Evolutionary conservation across 2,329 filamentous ascomycete species (phyloP).

Genomic region (Arthroderma sp.): DNA sequence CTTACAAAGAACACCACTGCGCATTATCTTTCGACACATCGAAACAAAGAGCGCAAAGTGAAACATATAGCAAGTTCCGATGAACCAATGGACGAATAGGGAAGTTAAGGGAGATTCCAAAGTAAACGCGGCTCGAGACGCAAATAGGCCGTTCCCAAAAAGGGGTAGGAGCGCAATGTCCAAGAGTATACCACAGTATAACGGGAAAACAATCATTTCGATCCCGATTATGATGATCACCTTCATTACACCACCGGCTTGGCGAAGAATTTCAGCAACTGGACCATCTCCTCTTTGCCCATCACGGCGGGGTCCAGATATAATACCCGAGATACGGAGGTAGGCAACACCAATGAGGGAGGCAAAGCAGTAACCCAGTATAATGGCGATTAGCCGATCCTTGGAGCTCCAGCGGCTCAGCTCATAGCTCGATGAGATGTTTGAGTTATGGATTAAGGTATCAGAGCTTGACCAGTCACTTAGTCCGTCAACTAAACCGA

Average conservation of each 20-base stretch:
- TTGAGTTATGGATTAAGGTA: constrained; percentile 13
- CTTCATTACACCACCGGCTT: constrained; percentile 94
- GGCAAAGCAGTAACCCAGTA: constrained; percentile 69
- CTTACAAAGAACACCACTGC: constrained; percentile 81
- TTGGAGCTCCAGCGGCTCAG: constrained; percentile 59
- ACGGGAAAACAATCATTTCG: constrained; percentile 93
- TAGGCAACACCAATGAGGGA: constrained; percentile 66
- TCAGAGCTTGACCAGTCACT: constrained; percentile 20
- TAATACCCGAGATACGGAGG: constrained; percentile 57
- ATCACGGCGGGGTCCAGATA: constrained; percentile 45
- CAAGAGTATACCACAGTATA: constrained; percentile 87
- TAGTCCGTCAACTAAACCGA: constrained; percentile 18
- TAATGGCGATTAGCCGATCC: constrained; percentile 59
- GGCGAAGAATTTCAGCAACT: constrained; percentile 65
- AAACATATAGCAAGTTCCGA: constrained; percentile 99
- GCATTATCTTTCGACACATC: constrained; percentile 97
- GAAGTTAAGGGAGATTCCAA: constrained; percentile 72
- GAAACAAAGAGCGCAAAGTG: constrained; percentile 97
- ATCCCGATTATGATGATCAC: constrained; percentile 98
- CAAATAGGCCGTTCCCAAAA: constrained; percentile 68
- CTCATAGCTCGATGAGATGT: constrained; percentile 40
- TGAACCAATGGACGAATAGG: constrained; percentile 96
- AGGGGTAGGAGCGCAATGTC: constrained; percentile 80
- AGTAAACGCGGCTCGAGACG: constrained; percentile 67
- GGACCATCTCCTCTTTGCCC: constrained; percentile 55